Percentiles rank a stretch among this genome's conserved stretches.
Conservation (phyloP, 2,329 filamentous ascomycete species). For the Aspergillus proliferans region DNA sequence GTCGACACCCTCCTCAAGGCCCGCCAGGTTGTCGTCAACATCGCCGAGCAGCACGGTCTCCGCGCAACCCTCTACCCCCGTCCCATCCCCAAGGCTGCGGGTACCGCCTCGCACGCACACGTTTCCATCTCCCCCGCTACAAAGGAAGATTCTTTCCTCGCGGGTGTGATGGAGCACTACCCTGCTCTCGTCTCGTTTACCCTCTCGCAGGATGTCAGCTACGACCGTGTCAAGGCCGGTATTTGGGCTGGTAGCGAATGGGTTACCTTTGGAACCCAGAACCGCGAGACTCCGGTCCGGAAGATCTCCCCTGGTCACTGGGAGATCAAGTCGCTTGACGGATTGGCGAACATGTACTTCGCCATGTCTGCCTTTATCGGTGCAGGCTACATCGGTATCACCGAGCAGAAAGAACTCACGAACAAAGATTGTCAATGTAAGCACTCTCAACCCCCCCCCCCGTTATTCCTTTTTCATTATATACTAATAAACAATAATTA, state of each 20-base stretch:
- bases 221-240: conserved; percentile 62
- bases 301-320: conserved; percentile 63
- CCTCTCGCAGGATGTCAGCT: conserved; percentile 60
- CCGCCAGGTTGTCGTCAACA: conserved; percentile 60
- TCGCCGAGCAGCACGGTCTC: conserved; percentile 57
- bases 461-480: not conserved
- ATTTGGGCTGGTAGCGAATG: conserved; percentile 72
- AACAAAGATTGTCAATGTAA: conserved; percentile 29
- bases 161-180: conserved; percentile 62
- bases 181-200: conserved; percentile 63
- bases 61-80: conserved; percentile 70
- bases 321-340: conserved; percentile 75
- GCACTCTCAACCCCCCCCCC: not conserved
- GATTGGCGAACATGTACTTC: conserved; percentile 71
- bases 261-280: conserved; percentile 76
- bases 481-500: conserved; percentile 1
- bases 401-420: conserved; percentile 17
- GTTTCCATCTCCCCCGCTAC: conserved; percentile 48
- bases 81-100: conserved; percentile 49
- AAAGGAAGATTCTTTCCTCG: conserved; percentile 60
- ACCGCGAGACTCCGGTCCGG: conserved; percentile 67
- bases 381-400: conserved; percentile 54
- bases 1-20: conserved; percentile 67
- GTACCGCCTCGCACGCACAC: conserved; percentile 64
- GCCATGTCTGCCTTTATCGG: conserved; percentile 57